Evolutionary conservation across 495 filamentous ascomycete species (phyloP).

Genomic region (Jackrogersella minutella): DNA sequence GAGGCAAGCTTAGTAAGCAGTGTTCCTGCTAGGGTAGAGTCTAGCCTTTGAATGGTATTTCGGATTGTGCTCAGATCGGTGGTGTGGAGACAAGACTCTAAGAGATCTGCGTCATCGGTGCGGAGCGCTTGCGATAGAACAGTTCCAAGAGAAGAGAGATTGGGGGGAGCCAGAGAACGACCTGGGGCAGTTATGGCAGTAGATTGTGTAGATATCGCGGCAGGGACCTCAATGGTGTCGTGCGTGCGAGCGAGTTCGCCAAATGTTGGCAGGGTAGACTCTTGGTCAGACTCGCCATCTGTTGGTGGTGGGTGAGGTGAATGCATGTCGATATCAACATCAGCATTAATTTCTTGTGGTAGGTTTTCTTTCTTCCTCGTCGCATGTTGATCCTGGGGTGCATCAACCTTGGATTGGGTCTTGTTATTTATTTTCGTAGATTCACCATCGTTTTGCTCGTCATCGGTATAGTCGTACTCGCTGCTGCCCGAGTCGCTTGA

Average conservation of each 20-base stretch:
- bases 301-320: constrained; percentile 57
- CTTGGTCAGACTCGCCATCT: constrained; percentile 59
- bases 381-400: constrained; percentile 7
- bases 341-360: constrained; percentile 24
- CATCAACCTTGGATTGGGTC: constrained; percentile 13
- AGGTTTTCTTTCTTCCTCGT: neutral
- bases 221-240: constrained; percentile 80
- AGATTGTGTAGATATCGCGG: constrained; percentile 57
- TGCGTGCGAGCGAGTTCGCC: constrained; percentile 83
- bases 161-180: constrained; percentile 63
- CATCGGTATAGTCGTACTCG: constrained; percentile 48
- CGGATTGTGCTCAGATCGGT: constrained; percentile 77
- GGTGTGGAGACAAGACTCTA: constrained; percentile 90
- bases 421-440: constrained; percentile 17
- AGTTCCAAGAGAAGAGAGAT: constrained; percentile 82
- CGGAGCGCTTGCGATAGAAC: constrained; percentile 91
- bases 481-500: constrained; percentile 62
- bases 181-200: constrained; percentile 44
- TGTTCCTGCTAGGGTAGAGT: constrained; percentile 77
- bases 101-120: constrained; percentile 85
- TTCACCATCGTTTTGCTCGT: constrained; percentile 40
- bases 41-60: constrained; percentile 86
- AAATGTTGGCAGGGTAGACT: constrained; percentile 73
- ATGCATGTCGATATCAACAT: constrained; percentile 51
- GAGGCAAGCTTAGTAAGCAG: constrained; percentile 86